Base-by-base conservation (phyloP, 805 yeast genomes). In the Wickerhamomyces bovis region DNA sequence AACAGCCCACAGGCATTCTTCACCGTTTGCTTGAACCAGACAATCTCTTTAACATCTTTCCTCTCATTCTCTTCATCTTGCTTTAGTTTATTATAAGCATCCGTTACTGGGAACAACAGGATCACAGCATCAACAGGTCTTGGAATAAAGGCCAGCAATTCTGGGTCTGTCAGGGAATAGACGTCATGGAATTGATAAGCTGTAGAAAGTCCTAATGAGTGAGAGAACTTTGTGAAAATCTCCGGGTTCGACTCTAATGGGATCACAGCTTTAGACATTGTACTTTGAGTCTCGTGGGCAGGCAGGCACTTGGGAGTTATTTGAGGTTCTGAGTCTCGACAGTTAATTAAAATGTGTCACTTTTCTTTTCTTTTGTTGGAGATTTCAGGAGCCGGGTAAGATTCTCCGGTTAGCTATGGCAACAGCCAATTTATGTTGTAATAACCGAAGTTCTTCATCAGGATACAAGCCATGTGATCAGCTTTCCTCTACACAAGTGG, bases 201-300 rank as follows among this genome's bases (percentile, higher is more conserved):
- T 1, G 79, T 75, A 0, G 80, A 62, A 6, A 90, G 69, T 0
- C 97, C 97, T 38, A 94, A 62, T 21, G 73, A 73, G 28, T 68
- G 72, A 2, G 89, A 85, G 55, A 89, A 81, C 0, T 69, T 69
- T 9, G 85, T 78, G 68, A 92, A 90, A 7, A 92, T 80, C 10
- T 75, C 83, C 0, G 99, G 99, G 56, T 89, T 88, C 8, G 95
- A 86, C 62, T 94, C 99, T 30, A 92, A 67, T 3, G 98, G 98
- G 12, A 89, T 81, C 15, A 87, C 92, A 13, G 82, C 50, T 28
- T 43, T 16, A n/a, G 46, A 22, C 48, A 44, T 47, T 11, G 13
- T 44, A 6, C 18, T 38, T 6, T 13, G n/a, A 2, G n/a, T 4
- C n/a, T 15, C 22, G 26, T 21, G n/a, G n/a, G n/a, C n/a, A n/a